Conservation (phyloP, 306 rosid genomes). For the Fragaria ananassa region DNA sequence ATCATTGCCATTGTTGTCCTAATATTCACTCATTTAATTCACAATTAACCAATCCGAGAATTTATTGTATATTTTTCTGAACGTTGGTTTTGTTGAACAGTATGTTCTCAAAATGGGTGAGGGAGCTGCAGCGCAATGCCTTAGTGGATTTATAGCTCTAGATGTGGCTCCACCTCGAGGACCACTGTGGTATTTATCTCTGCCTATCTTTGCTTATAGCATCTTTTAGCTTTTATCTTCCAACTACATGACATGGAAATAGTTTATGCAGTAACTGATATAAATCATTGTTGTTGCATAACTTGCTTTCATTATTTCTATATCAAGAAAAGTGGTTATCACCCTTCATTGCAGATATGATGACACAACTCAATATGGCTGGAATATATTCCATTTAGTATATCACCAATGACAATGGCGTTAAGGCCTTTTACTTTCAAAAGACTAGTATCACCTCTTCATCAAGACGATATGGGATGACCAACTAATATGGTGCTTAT, state of each 20-base stretch:
- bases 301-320: background rate
- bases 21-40: background rate
- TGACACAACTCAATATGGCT: background rate
- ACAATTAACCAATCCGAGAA: background rate
- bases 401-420: background rate
- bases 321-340: background rate
- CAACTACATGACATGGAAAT: background rate
- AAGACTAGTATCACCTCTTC: background rate
- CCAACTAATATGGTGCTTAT: background rate
- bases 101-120: slow-evolving; percentile 53
- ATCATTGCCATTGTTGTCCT: background rate
- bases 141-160: slow-evolving; percentile 54
- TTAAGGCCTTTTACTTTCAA: background rate
- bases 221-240: background rate
- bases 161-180: slow-evolving; percentile 66
- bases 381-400: background rate
- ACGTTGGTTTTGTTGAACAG: slow-evolving; percentile 25
- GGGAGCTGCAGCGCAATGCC: slow-evolving; percentile 51
- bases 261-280: background rate
- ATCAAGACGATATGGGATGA: background rate
- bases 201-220: background rate
- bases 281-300: background rate
- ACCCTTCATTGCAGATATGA: background rate
- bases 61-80: background rate
- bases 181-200: slow-evolving; percentile 49